Evolutionary conservation across 2,329 filamentous ascomycete genomes (phyloP), one percentile per base, ranked within the genome.

Genomic region (Cladophialophora immunda): DNA sequence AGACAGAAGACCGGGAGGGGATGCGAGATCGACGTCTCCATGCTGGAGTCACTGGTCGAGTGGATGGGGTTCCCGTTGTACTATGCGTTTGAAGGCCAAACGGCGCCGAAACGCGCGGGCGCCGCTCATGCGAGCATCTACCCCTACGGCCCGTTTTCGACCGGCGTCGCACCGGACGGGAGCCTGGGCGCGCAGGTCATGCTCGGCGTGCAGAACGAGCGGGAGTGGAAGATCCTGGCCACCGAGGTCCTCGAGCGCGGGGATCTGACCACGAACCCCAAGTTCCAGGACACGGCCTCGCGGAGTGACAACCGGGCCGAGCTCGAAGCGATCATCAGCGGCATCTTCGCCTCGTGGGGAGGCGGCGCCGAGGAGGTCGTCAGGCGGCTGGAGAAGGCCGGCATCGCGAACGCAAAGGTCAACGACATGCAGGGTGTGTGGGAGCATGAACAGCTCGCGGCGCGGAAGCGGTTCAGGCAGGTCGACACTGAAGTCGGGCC

Each of bases 41-140:
- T 87, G 85, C 76, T 87, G 7, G 85, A 87, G 72, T 81, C 81
- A 56, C 85, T 87, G 84, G 78, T 82, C 0, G 85, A 87, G 71
- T 87, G 86, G 85, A 87, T 87, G 85, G 77, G 77, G 0, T 87
- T 86, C 56, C 85, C 84, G 0, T 73, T 86, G 70, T 85, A 87
- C 70, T 87, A 87, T 66, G 76, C 84, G 0, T 84, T 80, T 67
- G 75, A 84, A 2, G 81, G 79, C 2, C 80, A 82, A 2, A 68
- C 79, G 0, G 76, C 79, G 0, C 84, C 84, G 0, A 74, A 75
- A 1, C 78, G 82, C 1, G 80, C 80, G 0, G 85, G 85, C 1
- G 84, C 85, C 0, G 81, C 83, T 0, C 85, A 87, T 67, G 84
- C 85, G 0, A 77, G 82, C 0, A 85, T 87, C 5, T 87, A 86